Conservation (phyloP, 2,329 filamentous ascomycete species). For the Verticillium isaacii region DNA sequence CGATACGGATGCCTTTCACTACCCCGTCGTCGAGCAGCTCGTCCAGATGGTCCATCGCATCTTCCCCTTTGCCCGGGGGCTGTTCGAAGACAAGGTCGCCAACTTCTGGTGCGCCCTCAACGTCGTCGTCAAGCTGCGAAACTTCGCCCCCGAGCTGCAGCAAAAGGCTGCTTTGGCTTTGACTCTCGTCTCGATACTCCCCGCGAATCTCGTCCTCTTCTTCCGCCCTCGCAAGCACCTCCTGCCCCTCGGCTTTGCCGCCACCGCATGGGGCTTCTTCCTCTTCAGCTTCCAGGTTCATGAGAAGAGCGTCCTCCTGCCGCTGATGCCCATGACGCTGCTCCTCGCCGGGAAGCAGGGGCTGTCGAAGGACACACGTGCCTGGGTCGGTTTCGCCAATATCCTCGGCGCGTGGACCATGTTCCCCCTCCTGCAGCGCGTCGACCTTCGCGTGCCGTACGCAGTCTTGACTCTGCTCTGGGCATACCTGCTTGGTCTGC, state of each 20-base stretch:
- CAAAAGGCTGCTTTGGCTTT: slow-evolving; percentile 70
- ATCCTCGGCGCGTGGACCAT: slow-evolving; percentile 87
- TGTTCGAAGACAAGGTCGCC: slow-evolving; percentile 98
- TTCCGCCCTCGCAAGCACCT: slow-evolving; percentile 71
- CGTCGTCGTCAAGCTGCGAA: slow-evolving; percentile 79
- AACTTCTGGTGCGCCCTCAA: slow-evolving; percentile 97
- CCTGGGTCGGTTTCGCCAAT: slow-evolving; percentile 97
- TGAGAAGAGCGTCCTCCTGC: slow-evolving; percentile 93
- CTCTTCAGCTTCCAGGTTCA: slow-evolving; percentile 97
- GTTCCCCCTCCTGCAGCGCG: slow-evolving; percentile 83
- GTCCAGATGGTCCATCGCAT: slow-evolving; percentile 85
- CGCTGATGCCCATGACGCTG: slow-evolving; percentile 88
- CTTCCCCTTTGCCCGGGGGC: slow-evolving; percentile 89
- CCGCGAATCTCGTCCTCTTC: slow-evolving; percentile 77
- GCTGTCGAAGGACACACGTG: slow-evolving; percentile 67
- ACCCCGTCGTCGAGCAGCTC: slow-evolving; percentile 71
- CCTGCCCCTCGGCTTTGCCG: slow-evolving; percentile 73
- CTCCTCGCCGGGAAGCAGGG: slow-evolving; percentile 76
- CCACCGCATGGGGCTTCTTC: slow-evolving; percentile 94
- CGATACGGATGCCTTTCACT: slow-evolving; percentile 64
- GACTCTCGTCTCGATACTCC: slow-evolving; percentile 71
- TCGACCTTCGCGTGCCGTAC: slow-evolving; percentile 81
- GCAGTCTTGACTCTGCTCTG: slow-evolving; percentile 79
- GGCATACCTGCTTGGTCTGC: slow-evolving; percentile 85
- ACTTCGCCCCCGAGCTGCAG: slow-evolving; percentile 66